Conservation (phyloP, 208 protist species). For the Willaertia magna region DNA sequence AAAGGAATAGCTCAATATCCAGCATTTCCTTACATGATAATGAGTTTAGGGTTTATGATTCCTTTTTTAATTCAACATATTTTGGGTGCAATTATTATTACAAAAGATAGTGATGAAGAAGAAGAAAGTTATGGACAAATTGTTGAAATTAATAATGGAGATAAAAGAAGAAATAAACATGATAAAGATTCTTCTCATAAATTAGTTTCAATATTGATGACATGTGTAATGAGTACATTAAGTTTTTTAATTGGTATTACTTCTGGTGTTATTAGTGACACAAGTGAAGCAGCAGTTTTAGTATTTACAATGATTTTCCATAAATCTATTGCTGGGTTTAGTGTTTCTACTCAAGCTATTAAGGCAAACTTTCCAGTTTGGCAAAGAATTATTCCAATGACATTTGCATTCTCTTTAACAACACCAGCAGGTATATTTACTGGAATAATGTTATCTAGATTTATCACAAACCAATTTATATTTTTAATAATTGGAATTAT, state of each 20-base stretch:
- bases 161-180: neutral
- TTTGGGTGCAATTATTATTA: neutral
- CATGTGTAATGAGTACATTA: neutral
- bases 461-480: neutral
- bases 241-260: neutral
- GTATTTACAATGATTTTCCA: neutral
- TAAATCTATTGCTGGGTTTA: neutral
- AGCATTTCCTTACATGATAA: neutral
- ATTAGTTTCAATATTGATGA: neutral
- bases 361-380: neutral
- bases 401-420: neutral
- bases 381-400: neutral
- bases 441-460: neutral
- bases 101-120: neutral
- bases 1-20: neutral
- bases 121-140: neutral
- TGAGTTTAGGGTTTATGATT: neutral
- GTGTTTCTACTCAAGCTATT: neutral
- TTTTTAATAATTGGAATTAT: neutral
- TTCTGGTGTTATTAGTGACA: neutral
- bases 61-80: neutral
- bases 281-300: neutral
- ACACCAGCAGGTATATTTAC: neutral
- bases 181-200: neutral
- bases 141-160: neutral